phyloP scores from a whole-genome alignment of 169 alveolate species.

The Eimeria falciformis region DNA sequence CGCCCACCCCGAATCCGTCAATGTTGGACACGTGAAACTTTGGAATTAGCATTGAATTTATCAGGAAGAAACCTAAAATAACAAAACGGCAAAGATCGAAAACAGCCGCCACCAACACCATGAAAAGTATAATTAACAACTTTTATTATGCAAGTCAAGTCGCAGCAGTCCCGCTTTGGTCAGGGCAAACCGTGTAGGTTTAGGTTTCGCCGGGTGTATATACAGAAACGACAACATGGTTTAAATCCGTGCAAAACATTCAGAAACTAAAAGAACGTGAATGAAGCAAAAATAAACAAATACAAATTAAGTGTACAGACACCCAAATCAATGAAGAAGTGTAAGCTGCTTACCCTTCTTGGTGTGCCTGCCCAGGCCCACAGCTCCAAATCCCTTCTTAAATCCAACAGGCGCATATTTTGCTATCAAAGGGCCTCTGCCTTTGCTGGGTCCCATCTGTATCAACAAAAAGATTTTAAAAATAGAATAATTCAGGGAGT shows the following conservation, averaged over 20 bases:
- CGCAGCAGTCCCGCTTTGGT: too few relatives aligned
- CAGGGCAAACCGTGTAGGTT: too few relatives aligned
- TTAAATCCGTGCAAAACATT: background rate
- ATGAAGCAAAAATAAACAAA: background rate
- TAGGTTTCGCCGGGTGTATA: too few relatives aligned
- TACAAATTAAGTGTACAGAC: background rate
- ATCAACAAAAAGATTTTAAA: background rate
- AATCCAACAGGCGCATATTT: constrained; percentile 90
- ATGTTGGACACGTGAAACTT: constrained; percentile 86
- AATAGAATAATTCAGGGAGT: background rate
- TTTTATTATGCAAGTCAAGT: too few relatives aligned
- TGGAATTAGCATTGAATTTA: constrained; percentile 90
- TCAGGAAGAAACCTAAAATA: constrained; percentile 86
- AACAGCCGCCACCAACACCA: too few relatives aligned
- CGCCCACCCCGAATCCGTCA: constrained; percentile 81
- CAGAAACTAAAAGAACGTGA: background rate
- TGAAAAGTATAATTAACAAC: too few relatives aligned
- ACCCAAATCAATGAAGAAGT: background rate
- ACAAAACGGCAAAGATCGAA: background rate
- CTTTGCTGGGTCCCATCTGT: constrained; percentile 89
- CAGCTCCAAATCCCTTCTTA: constrained; percentile 92
- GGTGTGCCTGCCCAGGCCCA: constrained; percentile 90
- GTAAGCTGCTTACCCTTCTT: constrained; percentile 85
- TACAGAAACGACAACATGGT: too few relatives aligned
- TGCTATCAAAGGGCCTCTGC: constrained; percentile 91